phyloP scores from a whole-genome alignment of 176 grass and related monocot species.

The Rhynchospora tenuis region DNA sequence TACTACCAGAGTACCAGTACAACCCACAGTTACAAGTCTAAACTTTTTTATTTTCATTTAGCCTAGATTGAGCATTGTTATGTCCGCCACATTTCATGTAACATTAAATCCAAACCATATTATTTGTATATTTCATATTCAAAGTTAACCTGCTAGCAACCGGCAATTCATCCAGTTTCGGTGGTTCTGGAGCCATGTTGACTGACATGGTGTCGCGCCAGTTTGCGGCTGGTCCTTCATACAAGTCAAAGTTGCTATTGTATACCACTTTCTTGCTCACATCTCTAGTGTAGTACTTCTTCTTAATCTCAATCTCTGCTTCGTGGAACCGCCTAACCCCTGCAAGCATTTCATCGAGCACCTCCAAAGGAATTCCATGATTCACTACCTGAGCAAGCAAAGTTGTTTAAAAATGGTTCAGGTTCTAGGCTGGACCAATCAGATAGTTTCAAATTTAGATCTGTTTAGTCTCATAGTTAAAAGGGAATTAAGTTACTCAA shows the following conservation, averaged over 20 bases:
- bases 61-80: background rate
- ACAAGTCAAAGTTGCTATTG: conserved; percentile 44
- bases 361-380: conserved; percentile 19
- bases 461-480: no score
- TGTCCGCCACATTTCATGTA: background rate
- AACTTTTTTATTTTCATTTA: background rate
- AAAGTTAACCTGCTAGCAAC: conserved; percentile 7
- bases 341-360: conserved; percentile 29
- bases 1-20: no score
- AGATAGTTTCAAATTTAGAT: no score
- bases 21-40: background rate
- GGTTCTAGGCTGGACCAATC: background rate
- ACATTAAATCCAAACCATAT: background rate
- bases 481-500: no score
- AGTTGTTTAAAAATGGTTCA: background rate
- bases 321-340: conserved; percentile 32
- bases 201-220: conserved; percentile 43
- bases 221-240: conserved; percentile 22
- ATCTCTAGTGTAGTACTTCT: conserved; percentile 43
- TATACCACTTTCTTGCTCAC: conserved; percentile 2
- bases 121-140: background rate
- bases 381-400: conserved; percentile 30
- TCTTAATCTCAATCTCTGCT: conserved; percentile 19
- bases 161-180: conserved; percentile 18
- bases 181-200: conserved; percentile 14